Evolutionary conservation across 306 rosid species (phyloP), one percentile per base, ranked within the genome.

Genomic region (Vigna radiata): DNA sequence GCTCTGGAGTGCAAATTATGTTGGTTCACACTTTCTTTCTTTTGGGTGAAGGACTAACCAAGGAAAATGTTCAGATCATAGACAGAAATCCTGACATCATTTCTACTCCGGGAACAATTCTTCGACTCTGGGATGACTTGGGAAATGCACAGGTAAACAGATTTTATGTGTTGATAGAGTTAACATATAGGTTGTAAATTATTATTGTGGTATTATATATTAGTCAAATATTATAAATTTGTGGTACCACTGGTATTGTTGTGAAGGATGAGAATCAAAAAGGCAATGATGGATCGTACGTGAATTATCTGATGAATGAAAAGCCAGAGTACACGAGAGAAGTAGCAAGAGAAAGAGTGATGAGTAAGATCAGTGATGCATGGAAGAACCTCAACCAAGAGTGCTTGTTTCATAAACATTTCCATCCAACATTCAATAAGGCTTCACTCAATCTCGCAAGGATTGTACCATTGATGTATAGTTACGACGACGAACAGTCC

Each of bases 41-140:
- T 4, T 69, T 92, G 75, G 96, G 96, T 14, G 65, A 88, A 67
- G 79, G 83, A 41, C 58, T 88, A 50, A 84, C 69, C 27, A 29
- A 60, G 0, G 25, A 81, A 50, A 90, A 77, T 18, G 76, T 87
- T 29, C 6, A 81, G 4, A 77, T 70, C 43, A 25, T 88, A 64
- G 86, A 90, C 5, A 52, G 15, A 2, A 66, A 37, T 63, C 89
- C 88, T 18, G 29, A 8, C 53, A 79, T 92, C 4, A 65, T 85
- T 27, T 77, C 90, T 18, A 88, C 88, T 0, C 8, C 81, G 1
- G 91, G 91, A 12, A 77, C 87, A 15, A 85, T 92, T 69, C 86
- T 90, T 47, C 80, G 97, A 9, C 97, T 90, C 39, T 92, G 96
- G 93, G 96, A 92, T 63, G 97, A 90, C 72, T 75, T 92, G 43